Evolutionary conservation across 2,329 filamentous ascomycete species (phyloP), one percentile per base, ranked within the genome.

Genomic region (Penicillium sp.): DNA sequence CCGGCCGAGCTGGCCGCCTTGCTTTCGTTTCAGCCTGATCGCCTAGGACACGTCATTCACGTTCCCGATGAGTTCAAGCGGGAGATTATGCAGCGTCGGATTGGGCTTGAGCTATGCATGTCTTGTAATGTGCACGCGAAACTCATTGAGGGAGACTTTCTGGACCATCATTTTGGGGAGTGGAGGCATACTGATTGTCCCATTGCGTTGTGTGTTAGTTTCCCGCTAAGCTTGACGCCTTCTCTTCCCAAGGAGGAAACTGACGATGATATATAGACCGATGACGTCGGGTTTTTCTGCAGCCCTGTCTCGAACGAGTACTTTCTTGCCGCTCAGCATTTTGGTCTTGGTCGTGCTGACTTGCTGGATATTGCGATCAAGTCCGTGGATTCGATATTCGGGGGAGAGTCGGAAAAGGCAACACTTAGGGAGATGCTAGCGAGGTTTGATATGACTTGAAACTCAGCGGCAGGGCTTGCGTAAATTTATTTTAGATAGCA

Each of bases 221-320:
- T 7, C 10, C 42, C 24, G 40, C 21, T 11, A 8, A 24, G 36
- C 48, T 49, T 44, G 49, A 44, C n/a, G 33, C 26, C 37, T 43
- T 43, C 24, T 13, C 10, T 48, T 14, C 29, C 37, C 24, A 18
- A 19, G 42, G 42, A 23, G 4, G 34, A 19, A 13, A 64, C 66
- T 63, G 39, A 11, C 36, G 37, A 7, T 36, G 11, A 5, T 34
- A 50, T 45, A 37, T 56, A 92, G 88, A 94, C 90, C 1, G 91
- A 94, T 67, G 90, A 94, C 65, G 87, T 93, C 9, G 91, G 90
- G 2, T 85, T 94, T 19, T 94, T 94, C 65, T 87, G 87, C 46
- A 92, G 88, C 66, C 80, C 84, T 0, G 73, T 92, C 3, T 92
- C 89, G 0, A 87, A 91, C 61, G 91, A 95, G 70, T 93, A 92